Conservation (phyloP, 805 yeast species). For the Metschnikowia borealis region DNA sequence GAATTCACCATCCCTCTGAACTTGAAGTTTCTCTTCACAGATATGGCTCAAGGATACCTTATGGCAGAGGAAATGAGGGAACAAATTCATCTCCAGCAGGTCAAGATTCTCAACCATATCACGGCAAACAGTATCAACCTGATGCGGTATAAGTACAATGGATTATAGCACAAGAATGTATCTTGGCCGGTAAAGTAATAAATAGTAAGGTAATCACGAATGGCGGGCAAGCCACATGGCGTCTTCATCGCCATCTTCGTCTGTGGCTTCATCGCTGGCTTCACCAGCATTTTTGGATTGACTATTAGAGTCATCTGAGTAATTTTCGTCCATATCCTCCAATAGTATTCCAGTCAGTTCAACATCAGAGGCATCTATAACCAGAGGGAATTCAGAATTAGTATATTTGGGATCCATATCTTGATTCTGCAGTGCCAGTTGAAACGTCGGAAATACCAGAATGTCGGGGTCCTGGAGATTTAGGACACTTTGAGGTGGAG, state of each 20-base stretch:
- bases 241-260: neutral
- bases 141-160: conserved; percentile 2
- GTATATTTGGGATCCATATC: neutral
- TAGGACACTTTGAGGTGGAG: conserved; percentile 8
- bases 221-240: conserved; percentile 12
- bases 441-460: neutral
- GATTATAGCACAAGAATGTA: neutral
- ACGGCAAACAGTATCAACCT: conserved; percentile 2
- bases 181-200: too few relatives aligned
- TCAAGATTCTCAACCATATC: conserved; percentile 4
- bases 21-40: conserved; percentile 1
- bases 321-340: conserved; percentile 7
- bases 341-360: conserved; percentile 24
- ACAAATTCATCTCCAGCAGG: neutral
- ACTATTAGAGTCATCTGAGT: neutral
- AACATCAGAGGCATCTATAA: conserved; percentile 33
- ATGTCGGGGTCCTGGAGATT: neutral
- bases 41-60: conserved; percentile 6
- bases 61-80: conserved; percentile 4
- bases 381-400: conserved; percentile 14
- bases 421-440: neutral
- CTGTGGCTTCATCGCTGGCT: neutral
- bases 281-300: neutral
- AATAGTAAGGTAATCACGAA: neutral
- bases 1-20: neutral